These are phyloP conservation scores for Iris macrosiphon DNA, from an alignment of 106 monocot genomes.

Conservation along the genomic window DNA sequence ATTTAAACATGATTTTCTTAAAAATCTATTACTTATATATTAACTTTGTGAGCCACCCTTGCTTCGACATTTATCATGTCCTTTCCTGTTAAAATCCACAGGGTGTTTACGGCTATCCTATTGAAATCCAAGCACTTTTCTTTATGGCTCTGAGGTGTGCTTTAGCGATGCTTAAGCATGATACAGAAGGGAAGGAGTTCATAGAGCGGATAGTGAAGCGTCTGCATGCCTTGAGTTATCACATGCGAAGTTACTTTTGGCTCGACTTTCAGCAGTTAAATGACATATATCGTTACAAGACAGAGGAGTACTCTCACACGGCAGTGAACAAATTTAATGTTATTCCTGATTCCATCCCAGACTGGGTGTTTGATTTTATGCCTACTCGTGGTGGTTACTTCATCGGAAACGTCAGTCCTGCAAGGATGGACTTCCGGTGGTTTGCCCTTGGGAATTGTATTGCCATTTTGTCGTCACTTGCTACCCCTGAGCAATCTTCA, in stretches of 20 bases:
- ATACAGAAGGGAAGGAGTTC: conserved; percentile 50
- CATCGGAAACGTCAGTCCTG: conserved; percentile 24
- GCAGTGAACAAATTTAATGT: conserved; percentile 26
- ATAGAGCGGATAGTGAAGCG: conserved; percentile 15
- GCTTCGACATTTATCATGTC: background rate
- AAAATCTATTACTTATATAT: background rate
- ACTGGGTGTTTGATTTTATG: conserved; percentile 25
- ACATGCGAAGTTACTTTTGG: conserved; percentile 22
- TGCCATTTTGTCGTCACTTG: conserved; percentile 50
- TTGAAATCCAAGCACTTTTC: conserved; percentile 55
- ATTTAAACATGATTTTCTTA: background rate
- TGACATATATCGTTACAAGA: conserved; percentile 18
- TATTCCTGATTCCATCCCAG: conserved; percentile 23
- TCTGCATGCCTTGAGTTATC: conserved; percentile 14
- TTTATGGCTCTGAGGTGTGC: conserved; percentile 23
- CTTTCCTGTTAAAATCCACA: conserved; percentile 1
- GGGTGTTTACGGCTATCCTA: conserved; percentile 63
- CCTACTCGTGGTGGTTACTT: conserved; percentile 21
- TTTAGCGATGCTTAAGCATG: conserved; percentile 37
- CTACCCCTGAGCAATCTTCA: conserved; percentile 50
- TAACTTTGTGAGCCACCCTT: background rate
- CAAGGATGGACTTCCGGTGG: conserved; percentile 25
- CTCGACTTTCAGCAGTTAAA: conserved; percentile 23
- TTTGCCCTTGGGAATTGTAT: conserved; percentile 47
- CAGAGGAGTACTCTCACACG: conserved; percentile 23